Percentiles rank a stretch among this genome's conserved stretches.
phyloP scores from a whole-genome alignment of 2,329 filamentous ascomycete species.

The Colletotrichum australisinense region DNA sequence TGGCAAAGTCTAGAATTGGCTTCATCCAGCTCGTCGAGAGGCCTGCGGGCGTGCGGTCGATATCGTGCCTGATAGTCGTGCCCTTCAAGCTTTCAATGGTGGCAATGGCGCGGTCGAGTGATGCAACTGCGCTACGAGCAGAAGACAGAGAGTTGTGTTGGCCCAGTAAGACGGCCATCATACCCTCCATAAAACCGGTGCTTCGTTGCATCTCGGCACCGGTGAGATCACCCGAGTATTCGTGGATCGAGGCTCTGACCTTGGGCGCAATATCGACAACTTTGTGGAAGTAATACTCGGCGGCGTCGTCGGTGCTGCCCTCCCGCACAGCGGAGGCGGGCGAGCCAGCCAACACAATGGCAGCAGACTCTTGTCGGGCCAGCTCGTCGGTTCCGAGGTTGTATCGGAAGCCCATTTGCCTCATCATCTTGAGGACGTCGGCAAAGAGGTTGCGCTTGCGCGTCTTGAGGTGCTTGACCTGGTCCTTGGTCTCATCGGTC shows the following conservation, averaged over 20 bases:
- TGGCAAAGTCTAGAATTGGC: constrained; percentile 73
- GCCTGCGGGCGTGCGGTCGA: constrained; percentile 42
- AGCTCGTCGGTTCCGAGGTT: constrained; percentile 83
- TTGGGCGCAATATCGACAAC: constrained; percentile 78
- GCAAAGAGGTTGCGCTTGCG: constrained; percentile 91
- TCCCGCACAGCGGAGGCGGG: constrained; percentile 38
- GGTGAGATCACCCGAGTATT: constrained; percentile 88
- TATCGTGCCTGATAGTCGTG: constrained; percentile 33
- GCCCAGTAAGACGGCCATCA: constrained; percentile 73
- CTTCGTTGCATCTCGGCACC: constrained; percentile 83
- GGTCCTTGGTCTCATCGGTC: constrained; percentile 86
- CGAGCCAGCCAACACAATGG: constrained; percentile 72
- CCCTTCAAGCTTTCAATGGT: constrained; percentile 37
- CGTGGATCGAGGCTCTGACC: constrained; percentile 73
- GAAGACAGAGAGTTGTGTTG: constrained; percentile 67
- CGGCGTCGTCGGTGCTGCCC: constrained; percentile 48
- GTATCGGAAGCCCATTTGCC: constrained; percentile 89
- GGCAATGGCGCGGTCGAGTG: constrained; percentile 33
- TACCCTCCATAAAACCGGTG: constrained; percentile 86
- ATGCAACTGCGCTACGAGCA: constrained; percentile 49
- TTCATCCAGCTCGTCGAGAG: constrained; percentile 69
- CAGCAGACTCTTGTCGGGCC: constrained; percentile 77
- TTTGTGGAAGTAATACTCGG: constrained; percentile 83
- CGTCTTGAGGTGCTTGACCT: constrained; percentile 89
- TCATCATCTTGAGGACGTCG: constrained; percentile 84